Evolutionary conservation across 2,329 filamentous ascomycete genomes (phyloP).

Genomic region (Fusarium sp.): DNA sequence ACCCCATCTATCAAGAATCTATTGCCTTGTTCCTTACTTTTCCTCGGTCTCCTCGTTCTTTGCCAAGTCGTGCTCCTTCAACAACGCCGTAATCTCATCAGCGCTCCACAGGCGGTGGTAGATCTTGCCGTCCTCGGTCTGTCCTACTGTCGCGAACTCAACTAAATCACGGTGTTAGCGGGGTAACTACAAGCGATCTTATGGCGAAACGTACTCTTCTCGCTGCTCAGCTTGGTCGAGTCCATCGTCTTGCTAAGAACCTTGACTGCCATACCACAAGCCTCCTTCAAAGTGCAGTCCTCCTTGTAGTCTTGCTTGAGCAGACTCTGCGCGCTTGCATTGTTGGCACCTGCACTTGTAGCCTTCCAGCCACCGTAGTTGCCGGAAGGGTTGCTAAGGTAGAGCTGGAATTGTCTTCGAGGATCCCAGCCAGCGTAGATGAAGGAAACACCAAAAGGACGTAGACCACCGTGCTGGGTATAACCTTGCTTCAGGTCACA

Average conservation of each 20-base stretch:
- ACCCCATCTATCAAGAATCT: slow-evolving; percentile 49
- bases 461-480: slow-evolving; percentile 97
- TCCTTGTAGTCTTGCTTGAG: slow-evolving; percentile 99
- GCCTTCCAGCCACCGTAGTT: slow-evolving; percentile 99
- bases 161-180: slow-evolving; percentile 65
- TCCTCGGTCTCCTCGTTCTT: slow-evolving; percentile 83
- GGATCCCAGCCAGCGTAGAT: slow-evolving; percentile 99
- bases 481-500: slow-evolving; percentile 99
- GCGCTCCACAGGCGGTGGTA: slow-evolving; percentile 98
- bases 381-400: slow-evolving; percentile 97
- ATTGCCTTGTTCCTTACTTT: slow-evolving; percentile 58
- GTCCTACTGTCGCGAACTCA: slow-evolving; percentile 97
- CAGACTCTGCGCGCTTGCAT: slow-evolving; percentile 95
- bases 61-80: slow-evolving; percentile 95
- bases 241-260: slow-evolving; percentile 99
- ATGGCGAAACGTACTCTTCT: slow-evolving; percentile 81
- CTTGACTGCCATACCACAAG: slow-evolving; percentile 97
- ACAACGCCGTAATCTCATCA: slow-evolving; percentile 92
- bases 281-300: slow-evolving; percentile 94
- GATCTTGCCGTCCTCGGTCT: slow-evolving; percentile 94
- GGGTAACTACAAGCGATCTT: neutral
- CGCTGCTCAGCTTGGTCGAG: slow-evolving; percentile 96
- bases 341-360: slow-evolving; percentile 97
- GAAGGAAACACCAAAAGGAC: slow-evolving; percentile 98
- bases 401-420: slow-evolving; percentile 96